Percentiles rank a stretch among this genome's conserved stretches.
phyloP scores from a whole-genome alignment of 805 yeast species.

The Lipomyces kockii region DNA sequence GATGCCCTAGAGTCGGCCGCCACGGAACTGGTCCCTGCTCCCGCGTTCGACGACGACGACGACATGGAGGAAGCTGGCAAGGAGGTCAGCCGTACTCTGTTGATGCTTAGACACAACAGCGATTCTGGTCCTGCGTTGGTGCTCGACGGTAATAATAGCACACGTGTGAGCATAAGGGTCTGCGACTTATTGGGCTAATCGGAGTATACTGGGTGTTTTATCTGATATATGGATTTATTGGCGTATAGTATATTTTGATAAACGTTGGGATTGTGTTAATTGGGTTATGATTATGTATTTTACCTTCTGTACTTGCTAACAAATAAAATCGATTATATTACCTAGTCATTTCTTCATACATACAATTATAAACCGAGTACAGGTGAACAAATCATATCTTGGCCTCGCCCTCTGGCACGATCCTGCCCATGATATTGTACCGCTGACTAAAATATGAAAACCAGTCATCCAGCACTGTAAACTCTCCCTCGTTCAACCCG shows the following conservation, averaged over 20 bases:
- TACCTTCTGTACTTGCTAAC: not conserved
- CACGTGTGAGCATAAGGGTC: slow-evolving; percentile 29
- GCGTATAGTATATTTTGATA: not conserved
- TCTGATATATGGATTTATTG: not conserved
- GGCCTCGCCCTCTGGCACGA: slow-evolving; percentile 16
- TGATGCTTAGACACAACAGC: slow-evolving; percentile 32
- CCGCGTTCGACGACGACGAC: slow-evolving; percentile 14
- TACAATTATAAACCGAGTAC: too few species aligned
- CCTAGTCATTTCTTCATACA: too few species aligned
- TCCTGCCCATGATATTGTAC: slow-evolving; percentile 32
- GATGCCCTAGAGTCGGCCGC: slow-evolving; percentile 27
- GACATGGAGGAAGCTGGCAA: slow-evolving; percentile 36
- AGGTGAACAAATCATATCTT: slow-evolving; percentile 14
- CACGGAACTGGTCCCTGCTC: not conserved
- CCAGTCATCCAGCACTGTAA: slow-evolving; percentile 74
- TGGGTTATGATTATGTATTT: slow-evolving; percentile 1
- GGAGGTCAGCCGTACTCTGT: slow-evolving; percentile 31
- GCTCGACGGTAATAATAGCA: not conserved
- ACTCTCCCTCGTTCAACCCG: slow-evolving; percentile 63
- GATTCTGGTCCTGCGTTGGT: slow-evolving; percentile 6
- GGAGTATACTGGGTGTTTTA: slow-evolving; percentile 3
- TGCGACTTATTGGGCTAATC: slow-evolving; percentile 32
- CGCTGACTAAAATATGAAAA: slow-evolving; percentile 54
- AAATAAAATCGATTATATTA: too few species aligned
- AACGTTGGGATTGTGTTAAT: not conserved